Evolutionary conservation across 2,329 filamentous ascomycete genomes (phyloP), one percentile per base, ranked within the genome.

Genomic region (Fusarium cicatricum): DNA sequence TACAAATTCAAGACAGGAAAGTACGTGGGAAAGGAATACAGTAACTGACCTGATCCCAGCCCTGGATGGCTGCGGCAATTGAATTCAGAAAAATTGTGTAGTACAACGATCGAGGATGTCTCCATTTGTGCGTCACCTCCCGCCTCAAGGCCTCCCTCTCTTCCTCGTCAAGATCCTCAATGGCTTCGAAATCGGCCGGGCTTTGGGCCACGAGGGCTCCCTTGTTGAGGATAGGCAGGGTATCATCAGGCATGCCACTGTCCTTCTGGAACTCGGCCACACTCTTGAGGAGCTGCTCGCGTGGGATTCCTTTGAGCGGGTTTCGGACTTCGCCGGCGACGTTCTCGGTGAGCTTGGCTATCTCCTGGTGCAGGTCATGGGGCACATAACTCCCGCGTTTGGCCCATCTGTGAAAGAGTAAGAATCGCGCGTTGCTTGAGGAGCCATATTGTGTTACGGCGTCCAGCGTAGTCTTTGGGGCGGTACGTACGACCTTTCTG

Each of bases 211-310:
- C 64, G 1, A 72, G 59, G 2, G 71, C 70, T 2, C 69, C 71
- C 45, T 70, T 73, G 10, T 57, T 40, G 3, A 75, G 67, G 5
- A 72, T 45, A 3, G 82, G 17, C 64, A 81, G 66, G 16, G 82
- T 73, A 17, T 82, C 76, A 31, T 75, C 74, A 2, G 70, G 70
- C 3, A 86, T 71, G 9, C 76, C 77, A 43, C 79, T 77, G n/a
- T 80, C 71, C 4, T 68, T 58, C 37, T 81, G 83, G 67, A 87
- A 88, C 0, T 73, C 68, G 37, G 83, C 77, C 2, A 88, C 85
- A 55, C 85, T 77, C 16, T 73, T 70, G 33, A 87, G 70, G 12
- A 89, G 78, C 46, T 80, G 71, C 1, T 81, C 75, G 23, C 79
- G 77, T 2, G 81, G 76, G 8, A 88, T 77, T 0, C 79, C 82